Percentiles rank a stretch among this genome's conserved stretches.
These are phyloP conservation scores for Cryphonectria carpinicola DNA, from an alignment of 2,329 filamentous ascomycete genomes.

Conservation along the genomic window DNA sequence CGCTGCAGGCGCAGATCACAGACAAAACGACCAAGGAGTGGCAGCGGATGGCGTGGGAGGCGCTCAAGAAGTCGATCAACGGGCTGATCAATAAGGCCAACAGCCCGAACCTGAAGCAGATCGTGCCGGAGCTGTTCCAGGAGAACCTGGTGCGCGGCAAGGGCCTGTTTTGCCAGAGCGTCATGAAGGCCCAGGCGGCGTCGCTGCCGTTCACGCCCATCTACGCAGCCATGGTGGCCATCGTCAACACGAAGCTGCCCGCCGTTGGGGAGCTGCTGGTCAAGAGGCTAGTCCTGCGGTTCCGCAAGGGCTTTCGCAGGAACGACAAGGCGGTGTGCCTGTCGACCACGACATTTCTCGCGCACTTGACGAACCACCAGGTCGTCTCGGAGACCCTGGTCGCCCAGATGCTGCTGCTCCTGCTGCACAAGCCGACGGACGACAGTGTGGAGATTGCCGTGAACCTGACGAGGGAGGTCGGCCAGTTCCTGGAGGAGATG, in stretches of 20 bases:
- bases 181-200: constrained; percentile 98
- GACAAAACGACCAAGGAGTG: constrained; percentile 97
- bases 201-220: constrained; percentile 96
- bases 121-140: constrained; percentile 92
- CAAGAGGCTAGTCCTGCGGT: constrained; percentile 84
- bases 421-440: constrained; percentile 93
- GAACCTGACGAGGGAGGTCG: constrained; percentile 88
- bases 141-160: constrained; percentile 93
- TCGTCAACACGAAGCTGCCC: constrained; percentile 96
- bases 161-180: constrained; percentile 90
- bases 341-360: constrained; percentile 90
- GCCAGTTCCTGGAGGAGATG: constrained; percentile 95
- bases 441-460: constrained; percentile 98
- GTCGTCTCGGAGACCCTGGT: constrained; percentile 93
- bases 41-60: constrained; percentile 99
- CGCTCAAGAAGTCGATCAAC: constrained; percentile 97
- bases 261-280: constrained; percentile 91
- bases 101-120: constrained; percentile 95
- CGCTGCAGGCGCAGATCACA: constrained; percentile 93
- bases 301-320: constrained; percentile 91
- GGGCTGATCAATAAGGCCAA: constrained; percentile 99
- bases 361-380: constrained; percentile 94
- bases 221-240: constrained; percentile 92
- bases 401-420: constrained; percentile 87
- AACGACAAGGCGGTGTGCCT: constrained; percentile 97